A percentile compares a stretch with the other conserved stretches of the same genome.
These are phyloP conservation scores for Achaetomiella virescens DNA, from an alignment of 495 filamentous ascomycete genomes.

Conservation along the genomic window DNA sequence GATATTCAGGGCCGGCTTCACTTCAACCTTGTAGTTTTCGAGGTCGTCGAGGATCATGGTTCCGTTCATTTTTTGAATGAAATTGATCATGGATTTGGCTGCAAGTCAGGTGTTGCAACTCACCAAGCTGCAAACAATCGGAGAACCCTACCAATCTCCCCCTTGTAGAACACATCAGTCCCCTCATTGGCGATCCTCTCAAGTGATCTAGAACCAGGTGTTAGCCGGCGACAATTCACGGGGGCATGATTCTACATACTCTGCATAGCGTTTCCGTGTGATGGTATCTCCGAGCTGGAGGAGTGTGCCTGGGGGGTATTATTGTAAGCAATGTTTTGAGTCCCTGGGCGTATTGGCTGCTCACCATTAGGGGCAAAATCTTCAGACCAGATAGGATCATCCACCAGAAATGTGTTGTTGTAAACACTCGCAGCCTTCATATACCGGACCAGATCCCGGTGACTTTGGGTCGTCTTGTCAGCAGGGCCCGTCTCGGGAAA, in stretches of 20 bases:
- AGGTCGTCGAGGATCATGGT: constrained; percentile 81
- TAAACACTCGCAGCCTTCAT: constrained; percentile 43
- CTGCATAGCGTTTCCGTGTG: constrained; percentile 69
- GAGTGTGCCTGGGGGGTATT: constrained; percentile 35
- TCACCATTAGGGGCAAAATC: constrained; percentile 79
- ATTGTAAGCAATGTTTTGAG: not conserved
- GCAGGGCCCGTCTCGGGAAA: not conserved
- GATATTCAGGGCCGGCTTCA: constrained; percentile 57
- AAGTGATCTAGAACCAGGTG: constrained; percentile 49
- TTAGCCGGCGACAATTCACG: not conserved
- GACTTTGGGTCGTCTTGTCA: constrained; percentile 22
- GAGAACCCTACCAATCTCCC: constrained; percentile 41
- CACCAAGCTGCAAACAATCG: not conserved
- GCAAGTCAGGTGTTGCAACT: constrained; percentile 7
- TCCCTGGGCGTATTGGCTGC: not conserved
- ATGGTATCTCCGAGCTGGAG: constrained; percentile 67
- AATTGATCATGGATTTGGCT: constrained; percentile 66
- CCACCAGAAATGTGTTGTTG: constrained; percentile 55
- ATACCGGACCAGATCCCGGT: constrained; percentile 63
- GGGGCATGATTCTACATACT: constrained; percentile 30
- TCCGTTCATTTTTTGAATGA: constrained; percentile 59
- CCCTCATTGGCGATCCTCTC: constrained; percentile 66
- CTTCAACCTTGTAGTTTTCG: constrained; percentile 56
- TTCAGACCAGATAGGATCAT: constrained; percentile 70
- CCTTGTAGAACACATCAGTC: constrained; percentile 68